Percentiles rank a stretch among this genome's conserved stretches.
These are phyloP conservation scores for Debaryomyces psychrophilus DNA, from an alignment of 1,139 yeast species.

Conservation along the genomic window DNA sequence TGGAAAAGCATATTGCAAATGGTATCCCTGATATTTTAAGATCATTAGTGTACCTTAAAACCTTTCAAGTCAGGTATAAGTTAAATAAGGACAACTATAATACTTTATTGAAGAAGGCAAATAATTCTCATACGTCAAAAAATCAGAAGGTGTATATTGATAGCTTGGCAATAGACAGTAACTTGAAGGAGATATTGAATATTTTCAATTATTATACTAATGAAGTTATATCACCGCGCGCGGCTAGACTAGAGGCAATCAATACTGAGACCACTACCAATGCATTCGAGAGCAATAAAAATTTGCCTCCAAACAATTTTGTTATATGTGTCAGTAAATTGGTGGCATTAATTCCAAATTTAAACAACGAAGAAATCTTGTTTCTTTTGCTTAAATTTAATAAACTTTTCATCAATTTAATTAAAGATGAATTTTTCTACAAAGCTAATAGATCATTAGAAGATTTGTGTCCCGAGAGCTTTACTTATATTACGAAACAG, in stretches of 20 bases:
- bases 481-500: slow-evolving; percentile 40
- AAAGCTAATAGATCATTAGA: slow-evolving; percentile 43
- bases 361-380: slow-evolving; percentile 35
- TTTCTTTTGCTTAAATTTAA: slow-evolving; percentile 40
- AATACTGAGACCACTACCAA: slow-evolving; percentile 15
- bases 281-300: slow-evolving; percentile 16
- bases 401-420: slow-evolving; percentile 30
- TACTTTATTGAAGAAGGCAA: slow-evolving; percentile 35
- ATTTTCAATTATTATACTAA: slow-evolving; percentile 39
- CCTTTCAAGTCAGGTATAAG: slow-evolving; percentile 35
- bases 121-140: slow-evolving; percentile 17
- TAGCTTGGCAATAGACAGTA: slow-evolving; percentile 23
- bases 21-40: slow-evolving; percentile 41
- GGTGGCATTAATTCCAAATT: slow-evolving; percentile 24
- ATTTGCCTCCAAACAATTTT: slow-evolving; percentile 28
- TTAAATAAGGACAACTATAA: slow-evolving; percentile 36
- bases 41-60: slow-evolving; percentile 36
- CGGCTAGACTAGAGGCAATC: slow-evolving; percentile 18
- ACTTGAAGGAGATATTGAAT: slow-evolving; percentile 31
- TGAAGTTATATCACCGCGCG: slow-evolving; percentile 23
- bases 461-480: slow-evolving; percentile 31
- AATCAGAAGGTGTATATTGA: slow-evolving; percentile 25
- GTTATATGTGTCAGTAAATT: slow-evolving; percentile 27
- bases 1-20: slow-evolving; percentile 31
- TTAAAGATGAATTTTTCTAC: slow-evolving; percentile 43